A percentile compares a stretch with the other conserved stretches of the same genome.
Conservation (phyloP, 306 rosid species). For the Medicago truncatula region MtrunA17r5.0-ANR NC_053044.1:33417001-33417500, state of each 20-base stretch:
- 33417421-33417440: constrained; percentile 4
- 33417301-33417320: constrained; percentile 92
- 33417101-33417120: constrained; percentile 83
- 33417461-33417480: constrained; percentile 7
- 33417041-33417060: constrained; percentile 73
- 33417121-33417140: constrained; percentile 81
- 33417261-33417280: constrained; percentile 89
- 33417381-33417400: constrained; percentile 66
- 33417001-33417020: background rate
- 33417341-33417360: constrained; percentile 88
- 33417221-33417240: constrained; percentile 28
- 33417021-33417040: constrained; percentile 28
- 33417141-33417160: constrained; percentile 61
- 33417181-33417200: background rate
- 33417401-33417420: constrained; percentile 31
- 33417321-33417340: constrained; percentile 80
- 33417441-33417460: background rate
- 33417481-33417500: background rate
- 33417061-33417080: constrained; percentile 87
- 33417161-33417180: background rate
- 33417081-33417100: constrained; percentile 88
- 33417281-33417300: constrained; percentile 74
- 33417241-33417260: constrained; percentile 79
- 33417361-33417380: constrained; percentile 80
- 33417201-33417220: constrained; percentile 25